Conservation (phyloP, 148 eudicot species). For the Cornus suecica region DNA sequence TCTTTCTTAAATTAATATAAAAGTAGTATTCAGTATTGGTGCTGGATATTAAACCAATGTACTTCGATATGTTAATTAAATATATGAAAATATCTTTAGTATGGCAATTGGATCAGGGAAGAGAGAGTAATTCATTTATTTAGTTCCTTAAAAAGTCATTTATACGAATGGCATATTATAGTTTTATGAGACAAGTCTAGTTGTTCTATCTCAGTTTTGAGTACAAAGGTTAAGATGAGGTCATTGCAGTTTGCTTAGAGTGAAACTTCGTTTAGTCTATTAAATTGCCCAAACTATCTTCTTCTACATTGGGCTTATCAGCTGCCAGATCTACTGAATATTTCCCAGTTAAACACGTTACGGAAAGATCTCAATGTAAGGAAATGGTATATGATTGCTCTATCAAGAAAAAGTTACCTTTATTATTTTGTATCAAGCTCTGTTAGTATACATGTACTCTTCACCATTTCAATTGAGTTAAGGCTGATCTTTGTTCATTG, state of each 20-base stretch:
- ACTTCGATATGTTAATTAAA: too few species aligned
- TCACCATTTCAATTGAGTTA: neutral
- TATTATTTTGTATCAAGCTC: neutral
- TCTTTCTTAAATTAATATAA: too few species aligned
- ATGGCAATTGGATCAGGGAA: neutral
- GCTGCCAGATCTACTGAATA: neutral
- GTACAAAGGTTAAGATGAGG: neutral
- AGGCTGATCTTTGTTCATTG: neutral
- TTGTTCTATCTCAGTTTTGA: neutral
- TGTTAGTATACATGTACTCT: neutral
- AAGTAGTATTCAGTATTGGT: too few species aligned
- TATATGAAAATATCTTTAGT: too few species aligned
- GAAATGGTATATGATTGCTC: slow-evolving; percentile 3
- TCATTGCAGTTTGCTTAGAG: neutral
- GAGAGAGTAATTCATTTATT: too few species aligned
- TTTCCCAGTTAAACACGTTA: neutral
- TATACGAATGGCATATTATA: neutral
- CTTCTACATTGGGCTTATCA: neutral
- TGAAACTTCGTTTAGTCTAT: neutral
- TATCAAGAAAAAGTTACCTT: neutral
- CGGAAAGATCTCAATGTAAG: neutral
- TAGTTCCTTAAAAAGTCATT: neutral
- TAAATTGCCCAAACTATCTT: neutral
- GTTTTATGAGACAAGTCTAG: neutral
- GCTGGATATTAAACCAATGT: too few species aligned